These are phyloP conservation scores for Physocladia obscura DNA, from an alignment of 192 early-diverging fungal species.

Conservation along the genomic window DNA sequence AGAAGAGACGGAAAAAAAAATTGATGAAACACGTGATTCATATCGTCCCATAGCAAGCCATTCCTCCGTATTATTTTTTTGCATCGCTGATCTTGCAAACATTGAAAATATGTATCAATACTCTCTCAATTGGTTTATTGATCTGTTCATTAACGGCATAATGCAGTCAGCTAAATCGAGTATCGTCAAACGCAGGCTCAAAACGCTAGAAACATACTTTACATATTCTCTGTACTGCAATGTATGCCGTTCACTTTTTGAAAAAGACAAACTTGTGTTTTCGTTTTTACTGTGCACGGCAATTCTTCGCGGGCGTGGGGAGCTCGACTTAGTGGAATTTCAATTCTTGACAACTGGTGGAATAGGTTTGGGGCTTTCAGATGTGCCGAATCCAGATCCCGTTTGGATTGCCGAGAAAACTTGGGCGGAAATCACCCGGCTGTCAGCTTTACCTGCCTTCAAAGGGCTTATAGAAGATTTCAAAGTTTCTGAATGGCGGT, in stretches of 20 bases:
- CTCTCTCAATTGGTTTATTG: constrained; percentile 68
- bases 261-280: constrained; percentile 69
- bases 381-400: constrained; percentile 53
- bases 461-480: constrained; percentile 54
- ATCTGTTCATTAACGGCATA: constrained; percentile 59
- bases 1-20: constrained; percentile 67
- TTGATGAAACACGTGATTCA: constrained; percentile 66
- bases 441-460: constrained; percentile 55
- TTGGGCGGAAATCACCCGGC: constrained; percentile 53
- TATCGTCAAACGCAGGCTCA: constrained; percentile 58
- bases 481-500: constrained; percentile 49
- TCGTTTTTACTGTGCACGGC: constrained; percentile 59
- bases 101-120: constrained; percentile 74
- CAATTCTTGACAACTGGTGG: constrained; percentile 58
- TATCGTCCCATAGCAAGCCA: constrained; percentile 69
- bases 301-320: constrained; percentile 51
- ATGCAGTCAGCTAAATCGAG: constrained; percentile 54
- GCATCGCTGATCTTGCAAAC: constrained; percentile 66
- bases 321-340: constrained; percentile 56
- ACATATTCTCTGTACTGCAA: constrained; percentile 67
- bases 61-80: constrained; percentile 61
- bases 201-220: constrained; percentile 64
- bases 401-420: constrained; percentile 53
- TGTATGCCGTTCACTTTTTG: constrained; percentile 67
- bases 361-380: constrained; percentile 41